Evolutionary conservation across 2,329 filamentous ascomycete species (phyloP), one percentile per base, ranked within the genome.

Genomic region (Plenodomus tracheiphilus): DNA sequence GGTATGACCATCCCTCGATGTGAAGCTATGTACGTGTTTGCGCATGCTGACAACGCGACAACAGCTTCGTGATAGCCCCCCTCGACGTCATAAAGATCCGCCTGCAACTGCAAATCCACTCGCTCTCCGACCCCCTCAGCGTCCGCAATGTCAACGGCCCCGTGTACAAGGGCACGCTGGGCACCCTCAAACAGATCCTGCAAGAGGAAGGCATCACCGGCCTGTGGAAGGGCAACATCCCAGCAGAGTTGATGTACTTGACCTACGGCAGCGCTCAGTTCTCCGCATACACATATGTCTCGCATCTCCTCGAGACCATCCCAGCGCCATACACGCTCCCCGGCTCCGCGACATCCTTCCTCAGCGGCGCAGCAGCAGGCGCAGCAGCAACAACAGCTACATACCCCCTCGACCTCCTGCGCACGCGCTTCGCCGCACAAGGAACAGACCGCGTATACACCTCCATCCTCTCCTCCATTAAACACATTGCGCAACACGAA

Each of bases 71-170:
- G 68, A 87, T 97, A 69, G 91, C 94, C 16, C 94, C 94, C 44
- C 88, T 99, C 59, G 94, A 99, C 74, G 94, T 99, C 55, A 85
- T 97, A 76, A 97, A 99, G 79, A 99, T 99, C 75, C 89, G 94
- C 39, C 86, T 97, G 39, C 94, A 99, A 72, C 85, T 99, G 16
- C 94, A 97, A 74, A 84, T 89, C 38, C 88, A 95, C 76, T 91
- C 90, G 41, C 83, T 89, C 51, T 87, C 87, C 62, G 87, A 93
- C 66, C 88, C 90, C 2, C 74, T 85, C 9, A 70, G 84, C 39
- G 79, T 83, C 55, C 76, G 76, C 43, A 65, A 74, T 56, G 63
- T 79, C 49, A 64, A 69, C 42, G 78, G 62, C 42, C 80, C 45
- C 69, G 70, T 74, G 20, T 89, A 93, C 76, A 90, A 87, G 68